Conservation (phyloP, 805 yeast species). For the Wickerhamiella allomyrinae region DNA sequence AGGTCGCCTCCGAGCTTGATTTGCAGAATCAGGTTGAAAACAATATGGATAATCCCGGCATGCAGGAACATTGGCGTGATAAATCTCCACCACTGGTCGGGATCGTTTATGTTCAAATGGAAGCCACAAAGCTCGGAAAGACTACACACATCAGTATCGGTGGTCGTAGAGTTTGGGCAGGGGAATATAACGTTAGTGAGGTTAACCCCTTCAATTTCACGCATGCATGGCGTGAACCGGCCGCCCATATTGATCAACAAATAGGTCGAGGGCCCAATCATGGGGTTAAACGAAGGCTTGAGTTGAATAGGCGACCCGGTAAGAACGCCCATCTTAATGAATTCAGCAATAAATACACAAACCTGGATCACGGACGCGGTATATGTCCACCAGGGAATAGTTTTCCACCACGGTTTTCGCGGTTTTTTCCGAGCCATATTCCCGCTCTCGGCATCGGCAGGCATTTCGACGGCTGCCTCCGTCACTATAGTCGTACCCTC, state of each 20-base stretch:
- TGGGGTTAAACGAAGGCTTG: conserved; percentile 59
- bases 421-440: background rate
- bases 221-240: conserved; percentile 60
- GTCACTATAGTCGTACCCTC: too few relatives aligned
- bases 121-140: conserved; percentile 48
- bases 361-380: conserved; percentile 26
- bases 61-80: conserved; percentile 59
- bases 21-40: conserved; percentile 49
- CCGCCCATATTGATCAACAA: conserved; percentile 57
- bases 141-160: conserved; percentile 41
- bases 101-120: conserved; percentile 28
- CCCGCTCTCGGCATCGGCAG: background rate
- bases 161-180: conserved; percentile 51
- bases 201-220: conserved; percentile 32
- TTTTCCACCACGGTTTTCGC: conserved; percentile 3
- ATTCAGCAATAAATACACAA: conserved; percentile 46
- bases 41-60: conserved; percentile 58
- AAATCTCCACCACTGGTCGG: conserved; percentile 57
- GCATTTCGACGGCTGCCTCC: background rate
- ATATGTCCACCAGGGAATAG: conserved; percentile 22
- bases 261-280: conserved; percentile 63
- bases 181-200: conserved; percentile 37
- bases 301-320: conserved; percentile 58
- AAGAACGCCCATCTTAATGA: conserved; percentile 38
- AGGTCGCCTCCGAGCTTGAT: conserved; percentile 44